Evolutionary conservation across 1,284 basidiomycete genomes (phyloP), one percentile per base, ranked within the genome.

Genomic region (Ustilago sp.): DNA sequence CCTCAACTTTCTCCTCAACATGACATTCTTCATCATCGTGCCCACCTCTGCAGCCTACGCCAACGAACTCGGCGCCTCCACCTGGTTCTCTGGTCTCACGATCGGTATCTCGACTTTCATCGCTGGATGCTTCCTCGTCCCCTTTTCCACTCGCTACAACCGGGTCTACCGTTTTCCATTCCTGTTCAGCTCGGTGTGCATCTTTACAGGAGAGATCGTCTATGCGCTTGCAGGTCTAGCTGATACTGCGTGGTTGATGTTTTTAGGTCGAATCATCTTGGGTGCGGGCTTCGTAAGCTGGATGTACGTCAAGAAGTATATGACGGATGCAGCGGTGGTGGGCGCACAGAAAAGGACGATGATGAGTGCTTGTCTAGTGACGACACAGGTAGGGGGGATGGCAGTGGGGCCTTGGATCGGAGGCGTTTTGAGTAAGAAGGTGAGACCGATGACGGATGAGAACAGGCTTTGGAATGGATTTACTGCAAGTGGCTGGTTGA

Each of bases 1-100:
- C 13, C 67, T 75, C 63, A 79, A 79, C 67, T 69, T 79, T 9
- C 62, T 79, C 12, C 66, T 79, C 59, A 79, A 79, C 69, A 57
- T 75, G 50, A 75, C 73, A 8, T 79, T 79, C 56, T 79, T 79
- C 67, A 79, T 79, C 77, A 79, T 79, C 59, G 77, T 79, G 1
- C 77, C 77, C 56, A 73, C 66, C 15, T 75, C 77, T 0, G 68
- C 72, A 11, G 60, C 61, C 0, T 75, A 75, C 48, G 73, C 77
- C 51, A 73, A 72, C 67, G 61, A 45, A 8, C 60, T 79, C 2
- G 72, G 77, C 9, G 77, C 77, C 1, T 72, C 77, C 3, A 79
- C 77, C 0, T 79, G 77, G 77, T 79, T 79, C 58, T 72, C 68
- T 1, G 77, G 77, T 41, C 69, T 79, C 34, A 72, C 73, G 31